phyloP scores from a whole-genome alignment of 768 basidiomycete genomes.

The Macrocybe gigantea region DNA sequence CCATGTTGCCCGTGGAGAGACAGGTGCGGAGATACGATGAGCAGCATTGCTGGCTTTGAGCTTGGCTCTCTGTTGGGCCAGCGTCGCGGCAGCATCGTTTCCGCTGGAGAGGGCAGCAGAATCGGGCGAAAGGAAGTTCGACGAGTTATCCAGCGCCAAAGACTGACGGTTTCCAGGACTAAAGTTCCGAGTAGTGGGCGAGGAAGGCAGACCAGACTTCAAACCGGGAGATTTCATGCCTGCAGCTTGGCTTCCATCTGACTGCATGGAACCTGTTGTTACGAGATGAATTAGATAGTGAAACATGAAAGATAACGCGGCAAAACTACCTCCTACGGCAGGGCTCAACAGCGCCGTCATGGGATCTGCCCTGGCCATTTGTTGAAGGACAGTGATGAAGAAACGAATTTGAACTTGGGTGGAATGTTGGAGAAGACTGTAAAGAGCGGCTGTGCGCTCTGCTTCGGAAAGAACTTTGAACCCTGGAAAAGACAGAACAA shows the following conservation, averaged over 20 bases:
- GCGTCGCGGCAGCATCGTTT: constrained; percentile 67
- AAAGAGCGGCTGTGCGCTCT: constrained; percentile 99
- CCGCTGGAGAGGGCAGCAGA: constrained; percentile 45
- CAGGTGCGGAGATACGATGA: constrained; percentile 83
- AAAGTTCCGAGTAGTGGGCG: constrained; percentile 78
- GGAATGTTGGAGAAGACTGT: constrained; percentile 98
- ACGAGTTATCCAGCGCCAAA: constrained; percentile 57
- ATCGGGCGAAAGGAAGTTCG: constrained; percentile 82
- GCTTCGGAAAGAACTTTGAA: constrained; percentile 99
- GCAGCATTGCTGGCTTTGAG: constrained; percentile 81
- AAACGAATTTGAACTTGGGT: constrained; percentile 99
- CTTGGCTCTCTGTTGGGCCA: constrained; percentile 87
- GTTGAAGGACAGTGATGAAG: constrained; percentile 97
- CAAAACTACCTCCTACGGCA: constrained; percentile 64
- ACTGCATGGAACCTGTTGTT: constrained; percentile 78
- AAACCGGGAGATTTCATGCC: constrained; percentile 87
- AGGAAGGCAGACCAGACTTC: constrained; percentile 69
- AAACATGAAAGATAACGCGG: neutral
- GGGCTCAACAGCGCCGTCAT: constrained; percentile 96
- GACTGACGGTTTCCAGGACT: constrained; percentile 66
- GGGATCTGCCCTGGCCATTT: constrained; percentile 97
- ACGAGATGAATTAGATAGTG: constrained; percentile 1
- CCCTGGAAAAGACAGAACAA: constrained; percentile 47
- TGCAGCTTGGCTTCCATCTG: constrained; percentile 97
- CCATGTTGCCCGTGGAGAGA: constrained; percentile 53